phyloP scores from a whole-genome alignment of 768 basidiomycete genomes.

The Asterophora lycoperdoides region DNA sequence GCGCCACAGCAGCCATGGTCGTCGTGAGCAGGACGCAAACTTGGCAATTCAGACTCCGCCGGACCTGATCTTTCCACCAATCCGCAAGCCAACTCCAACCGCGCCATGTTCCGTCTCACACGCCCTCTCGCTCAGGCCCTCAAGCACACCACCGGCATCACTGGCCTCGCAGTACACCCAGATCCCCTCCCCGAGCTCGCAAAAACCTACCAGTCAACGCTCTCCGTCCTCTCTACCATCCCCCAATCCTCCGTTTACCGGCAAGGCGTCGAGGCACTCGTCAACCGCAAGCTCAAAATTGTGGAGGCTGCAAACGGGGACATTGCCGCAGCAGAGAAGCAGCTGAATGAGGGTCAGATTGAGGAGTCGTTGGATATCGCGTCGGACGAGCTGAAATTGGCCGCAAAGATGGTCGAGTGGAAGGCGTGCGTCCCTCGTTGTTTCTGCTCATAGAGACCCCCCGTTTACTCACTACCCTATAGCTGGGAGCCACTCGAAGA shows the following conservation, averaged over 20 bases:
- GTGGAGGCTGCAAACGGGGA: slow-evolving; percentile 68
- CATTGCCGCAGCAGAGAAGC: slow-evolving; percentile 62
- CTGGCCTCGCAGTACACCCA: slow-evolving; percentile 79
- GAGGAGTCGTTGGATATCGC: slow-evolving; percentile 85
- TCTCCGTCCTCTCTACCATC: slow-evolving; percentile 60
- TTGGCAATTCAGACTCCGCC: slow-evolving; percentile 37
- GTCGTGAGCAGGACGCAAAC: slow-evolving; percentile 10
- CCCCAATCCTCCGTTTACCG: slow-evolving; percentile 87
- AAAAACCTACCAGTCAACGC: slow-evolving; percentile 74
- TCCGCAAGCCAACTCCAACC: slow-evolving; percentile 3
- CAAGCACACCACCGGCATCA: slow-evolving; percentile 82
- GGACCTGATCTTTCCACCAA: slow-evolving; percentile 15
- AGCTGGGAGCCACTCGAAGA: slow-evolving; percentile 92
- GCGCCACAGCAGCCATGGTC: slow-evolving; percentile 33
- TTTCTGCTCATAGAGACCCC: slow-evolving; percentile 1
- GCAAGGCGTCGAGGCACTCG: slow-evolving; percentile 82
- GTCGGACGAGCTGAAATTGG: slow-evolving; percentile 74
- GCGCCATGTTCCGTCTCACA: slow-evolving; percentile 68
- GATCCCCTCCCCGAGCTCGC: slow-evolving; percentile 78
- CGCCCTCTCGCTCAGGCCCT: slow-evolving; percentile 65
- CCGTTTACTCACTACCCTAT: slow-evolving; percentile 11
- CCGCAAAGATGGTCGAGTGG: slow-evolving; percentile 87
- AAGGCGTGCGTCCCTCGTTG: slow-evolving; percentile 71
- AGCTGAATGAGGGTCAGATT: slow-evolving; percentile 79
- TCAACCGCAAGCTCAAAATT: slow-evolving; percentile 71